Evolutionary conservation across 805 yeast species (phyloP).

Genomic region (Metschnikowia lochheadii): DNA sequence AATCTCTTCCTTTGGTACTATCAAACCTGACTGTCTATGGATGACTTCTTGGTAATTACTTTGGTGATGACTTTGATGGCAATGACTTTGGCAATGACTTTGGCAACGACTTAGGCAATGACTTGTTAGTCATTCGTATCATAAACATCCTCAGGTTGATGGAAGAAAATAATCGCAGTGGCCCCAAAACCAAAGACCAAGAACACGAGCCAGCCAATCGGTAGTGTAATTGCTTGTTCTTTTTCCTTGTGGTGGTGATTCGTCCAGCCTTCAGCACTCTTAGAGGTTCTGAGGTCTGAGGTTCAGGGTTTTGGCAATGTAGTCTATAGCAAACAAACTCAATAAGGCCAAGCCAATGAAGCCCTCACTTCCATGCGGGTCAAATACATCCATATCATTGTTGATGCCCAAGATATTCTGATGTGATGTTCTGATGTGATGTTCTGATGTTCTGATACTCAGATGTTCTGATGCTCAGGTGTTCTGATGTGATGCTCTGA

Average conservation of each 20-base stretch:
- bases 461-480: slow-evolving; percentile 17
- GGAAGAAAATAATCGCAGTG: slow-evolving; percentile 61
- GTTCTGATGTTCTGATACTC: too few species aligned
- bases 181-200: slow-evolving; percentile 69
- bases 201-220: slow-evolving; percentile 78
- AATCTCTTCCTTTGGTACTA: too few species aligned
- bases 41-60: too few species aligned
- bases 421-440: too few species aligned
- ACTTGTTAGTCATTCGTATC: too few species aligned
- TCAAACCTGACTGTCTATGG: too few species aligned
- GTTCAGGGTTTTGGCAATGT: slow-evolving; percentile 76
- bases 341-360: slow-evolving; percentile 77
- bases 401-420: slow-evolving; percentile 55
- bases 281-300: slow-evolving; percentile 25
- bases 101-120: too few species aligned
- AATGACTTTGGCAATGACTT: too few species aligned
- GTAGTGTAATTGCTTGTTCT: slow-evolving; percentile 64
- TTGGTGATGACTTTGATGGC: too few species aligned
- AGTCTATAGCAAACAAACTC: slow-evolving; percentile 89
- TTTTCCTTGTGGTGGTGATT: slow-evolving; percentile 58
- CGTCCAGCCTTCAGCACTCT: slow-evolving; percentile 81
- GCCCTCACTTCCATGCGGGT: slow-evolving; percentile 93
- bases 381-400: slow-evolving; percentile 93
- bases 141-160: too few species aligned
- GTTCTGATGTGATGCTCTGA: too few species aligned